Evolutionary conservation across 108 stramenopile genomes (phyloP).

Genomic region (Asterionellopsis glacialis): DNA sequence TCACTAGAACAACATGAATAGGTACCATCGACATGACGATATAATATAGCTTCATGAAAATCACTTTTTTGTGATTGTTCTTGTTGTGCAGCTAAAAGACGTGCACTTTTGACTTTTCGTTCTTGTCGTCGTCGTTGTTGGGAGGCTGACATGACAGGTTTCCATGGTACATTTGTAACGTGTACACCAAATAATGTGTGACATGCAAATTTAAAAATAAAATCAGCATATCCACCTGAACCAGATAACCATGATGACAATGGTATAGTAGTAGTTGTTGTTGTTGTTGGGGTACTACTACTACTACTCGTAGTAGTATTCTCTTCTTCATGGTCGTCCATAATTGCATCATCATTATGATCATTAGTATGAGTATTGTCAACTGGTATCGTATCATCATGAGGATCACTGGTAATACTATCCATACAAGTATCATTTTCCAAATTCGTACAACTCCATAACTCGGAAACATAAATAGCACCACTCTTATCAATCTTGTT

Average conservation of each 20-base stretch:
- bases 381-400: too few relatives aligned
- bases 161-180: slow-evolving; percentile 44
- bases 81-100: slow-evolving; percentile 29
- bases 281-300: too few relatives aligned
- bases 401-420: too few relatives aligned
- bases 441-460: too few relatives aligned
- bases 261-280: too few relatives aligned
- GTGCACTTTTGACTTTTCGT: slow-evolving; percentile 18
- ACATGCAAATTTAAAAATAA: slow-evolving; percentile 69
- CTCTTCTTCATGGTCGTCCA: too few relatives aligned
- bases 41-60: slow-evolving; percentile 54
- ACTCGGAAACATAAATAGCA: not conserved
- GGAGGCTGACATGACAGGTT: slow-evolving; percentile 14
- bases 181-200: slow-evolving; percentile 44
- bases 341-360: too few relatives aligned
- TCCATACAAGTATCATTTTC: too few relatives aligned
- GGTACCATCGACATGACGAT: slow-evolving; percentile 40
- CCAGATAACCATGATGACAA: slow-evolving; percentile 16
- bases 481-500: not conserved
- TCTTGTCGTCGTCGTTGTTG: slow-evolving; percentile 2
- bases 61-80: slow-evolving; percentile 51
- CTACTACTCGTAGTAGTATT: too few relatives aligned
- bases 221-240: slow-evolving; percentile 81
- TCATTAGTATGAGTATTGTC: too few relatives aligned
- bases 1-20: slow-evolving; percentile 32